Base-by-base conservation (phyloP, 495 filamentous ascomycete species). In the Tuber aestivum region DNA sequence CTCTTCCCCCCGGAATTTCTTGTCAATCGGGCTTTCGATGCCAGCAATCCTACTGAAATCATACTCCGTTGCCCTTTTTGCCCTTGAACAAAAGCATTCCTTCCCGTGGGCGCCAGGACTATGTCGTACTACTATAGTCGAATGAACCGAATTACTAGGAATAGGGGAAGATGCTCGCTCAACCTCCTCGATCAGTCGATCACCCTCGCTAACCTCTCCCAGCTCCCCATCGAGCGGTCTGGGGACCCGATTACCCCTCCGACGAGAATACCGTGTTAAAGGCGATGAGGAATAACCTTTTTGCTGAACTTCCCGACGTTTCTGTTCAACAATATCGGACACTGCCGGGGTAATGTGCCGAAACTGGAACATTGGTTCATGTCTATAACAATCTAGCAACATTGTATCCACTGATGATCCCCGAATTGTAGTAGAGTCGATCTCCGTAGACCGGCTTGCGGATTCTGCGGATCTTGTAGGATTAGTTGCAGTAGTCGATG, bases 341-440 rank as follows among this genome's bases (percentile, higher is more conserved):
- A 20, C 61, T 37, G 9, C 16, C 42, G 70, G 44, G 14, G 42
- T 45, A 27, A 23, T 32, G 40, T 21, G n/a, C 32, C 45, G 65
- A 14, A 73, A 65, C 38, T 48, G 56, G 61, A 38, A 72, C n/a
- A 61, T 42, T 68, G 56, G 45, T 7, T 23, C 50, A 14, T 68
- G 72, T n/a, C 50, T 27, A 40, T 73, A 73, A 37, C 79, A 20
- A 27, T 79, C 76, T 18, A 79, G 73, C 7, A 79, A 12, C 78
- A 79, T 79, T 21, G 77, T 79, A 41, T 79, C 76, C 32, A 72
- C 78, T 20, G 78, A 79, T 40, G 72, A 48, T 4, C n/a, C 27
- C 38, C 32, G 27, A 65, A 65, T 35, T 65, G 27, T 27, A 12
- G 56, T 35, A 35, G 27, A 9, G 56, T 20, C 18, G 8, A 65